Evolutionary conservation across 129 eudicot genomes (phyloP), one percentile per base, ranked within the genome.

Genomic region (Pittosporum tobira): DNA sequence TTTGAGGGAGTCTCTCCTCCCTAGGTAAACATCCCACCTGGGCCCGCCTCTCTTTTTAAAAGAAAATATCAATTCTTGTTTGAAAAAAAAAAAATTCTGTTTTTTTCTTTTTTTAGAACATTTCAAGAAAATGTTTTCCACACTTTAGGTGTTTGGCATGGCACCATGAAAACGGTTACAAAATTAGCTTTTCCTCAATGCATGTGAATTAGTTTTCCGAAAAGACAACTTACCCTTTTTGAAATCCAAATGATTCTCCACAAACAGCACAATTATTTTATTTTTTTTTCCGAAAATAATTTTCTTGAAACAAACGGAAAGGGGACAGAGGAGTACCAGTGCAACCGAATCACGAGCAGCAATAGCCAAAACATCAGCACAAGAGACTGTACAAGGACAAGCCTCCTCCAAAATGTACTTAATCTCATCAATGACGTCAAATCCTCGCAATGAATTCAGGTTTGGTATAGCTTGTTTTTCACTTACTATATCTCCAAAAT

Each of bases 361-460:
- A 63, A 83, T 66, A 48, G 90, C 90, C 61, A 83, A 70, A 72
- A 83, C 71, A 70, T 83, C 90, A 59, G 90, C 85, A 49, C 90
- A 83, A 18, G 90, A 79, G 25, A 83, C 90, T 1, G 58, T 72
- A n/a, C 48, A 65, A 29, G 85, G 90, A 59, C 90, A 83, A 38
- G 74, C 77, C 34, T 79, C 77, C 66, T 83, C 90, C 28, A 83
- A 54, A 0, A 73, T 36, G 51, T 36, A 43, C 71, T 83, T 83
- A 2, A 83, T 83, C 52, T 75, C 68, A 48, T 83, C 91, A 25
- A 83, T 73, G 50, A 83, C 85, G 37, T 83, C 67, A 49, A 79
- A 83, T 61, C 91, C 91, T 56, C 78, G 59, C 27, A 83, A 46
- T 0, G 91, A 83, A 59, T 75, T 75, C 24, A 47, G 0, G 59